phyloP scores from a whole-genome alignment of 2,329 filamentous ascomycete genomes.

The Talaromyces sp. region DNA sequence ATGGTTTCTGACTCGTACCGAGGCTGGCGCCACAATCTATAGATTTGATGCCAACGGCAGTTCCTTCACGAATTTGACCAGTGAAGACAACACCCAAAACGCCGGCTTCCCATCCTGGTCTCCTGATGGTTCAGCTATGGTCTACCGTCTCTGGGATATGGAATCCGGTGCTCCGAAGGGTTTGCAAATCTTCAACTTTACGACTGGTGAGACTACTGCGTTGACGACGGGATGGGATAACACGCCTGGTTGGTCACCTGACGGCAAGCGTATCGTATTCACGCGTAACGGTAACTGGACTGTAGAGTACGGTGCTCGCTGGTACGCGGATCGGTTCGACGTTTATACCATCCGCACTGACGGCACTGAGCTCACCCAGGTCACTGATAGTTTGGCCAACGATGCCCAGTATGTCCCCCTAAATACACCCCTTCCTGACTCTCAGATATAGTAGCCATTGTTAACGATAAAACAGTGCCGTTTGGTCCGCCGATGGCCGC shows the following conservation, averaged over 20 bases:
- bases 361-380: background rate
- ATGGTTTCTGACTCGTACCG: background rate
- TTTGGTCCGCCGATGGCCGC: conserved; percentile 43
- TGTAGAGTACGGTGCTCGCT: background rate
- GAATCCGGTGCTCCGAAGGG: background rate
- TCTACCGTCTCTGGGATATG: background rate
- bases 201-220: background rate
- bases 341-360: background rate
- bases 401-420: background rate
- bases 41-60: background rate
- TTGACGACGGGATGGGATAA: background rate
- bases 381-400: background rate
- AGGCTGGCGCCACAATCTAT: background rate
- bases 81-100: background rate
- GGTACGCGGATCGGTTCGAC: background rate
- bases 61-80: background rate
- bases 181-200: background rate
- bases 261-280: background rate
- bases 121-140: background rate
- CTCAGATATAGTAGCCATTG: background rate
- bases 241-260: background rate
- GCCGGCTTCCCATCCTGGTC: background rate
- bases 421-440: no score
- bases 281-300: background rate
- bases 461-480: conserved; percentile 24